Base-by-base conservation (phyloP, 371 early-diverging fungal genomes). In the Saksenaea oblongispora region DNA sequence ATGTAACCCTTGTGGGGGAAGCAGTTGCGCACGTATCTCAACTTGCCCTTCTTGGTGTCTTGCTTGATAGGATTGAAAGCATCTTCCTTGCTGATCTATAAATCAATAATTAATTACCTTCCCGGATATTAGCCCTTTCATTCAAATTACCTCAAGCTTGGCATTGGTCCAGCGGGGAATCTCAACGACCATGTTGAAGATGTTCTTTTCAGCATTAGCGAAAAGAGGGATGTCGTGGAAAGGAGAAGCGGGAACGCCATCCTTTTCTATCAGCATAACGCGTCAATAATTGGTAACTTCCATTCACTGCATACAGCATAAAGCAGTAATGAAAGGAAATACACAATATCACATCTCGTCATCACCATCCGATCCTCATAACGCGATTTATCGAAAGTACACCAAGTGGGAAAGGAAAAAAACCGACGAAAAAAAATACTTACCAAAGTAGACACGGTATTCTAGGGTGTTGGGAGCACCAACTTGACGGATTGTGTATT, bases 111-210 rank as follows among this genome's bases (percentile, higher is more conserved):
- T 8, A 22, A 5, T 18, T 22, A 22, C 0, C 10, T 17, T 5
- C 9, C 51, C n/a, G 17, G 18, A 22, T 8, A 22, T n/a, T n/a
- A n/a, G n/a, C n/a, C n/a, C n/a, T n/a, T n/a, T 24, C n/a, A 8
- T 28, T 7, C 27, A 27, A n/a, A 64, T 67, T 78, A 93, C 93
- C 86, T 98, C 99, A 70, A 95, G 87, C 87, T 98, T 98, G 64
- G 95, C 99, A 79, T 96, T 96, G 72, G 96, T 90, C 94, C 96
- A 98, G 62, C 97, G 85, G 56, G 99, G 98, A 28, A 98, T 94
- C 76, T 98, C 99, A 37, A 97, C 93, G 57, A 95, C 82, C 92
- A 93, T 93, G 85, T 97, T 95, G 64, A 91, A 77, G 57, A 93
- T 75, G 53, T 87, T 86, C 72, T 90, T 91, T 54, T 90, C 90